phyloP scores from a whole-genome alignment of 2,329 filamentous ascomycete genomes.

The Capronia epimyces region DNA sequence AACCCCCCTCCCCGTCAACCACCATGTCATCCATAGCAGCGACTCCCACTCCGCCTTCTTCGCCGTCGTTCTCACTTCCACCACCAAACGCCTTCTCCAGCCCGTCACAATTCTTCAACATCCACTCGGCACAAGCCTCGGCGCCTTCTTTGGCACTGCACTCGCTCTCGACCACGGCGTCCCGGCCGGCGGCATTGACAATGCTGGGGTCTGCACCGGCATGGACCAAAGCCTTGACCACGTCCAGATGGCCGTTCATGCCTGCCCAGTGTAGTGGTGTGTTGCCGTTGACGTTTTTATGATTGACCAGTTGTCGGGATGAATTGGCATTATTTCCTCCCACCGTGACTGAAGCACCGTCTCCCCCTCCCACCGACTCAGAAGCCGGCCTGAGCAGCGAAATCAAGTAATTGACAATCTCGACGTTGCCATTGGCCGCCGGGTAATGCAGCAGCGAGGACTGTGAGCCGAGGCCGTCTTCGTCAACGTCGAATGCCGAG shows the following conservation, averaged over 20 bases:
- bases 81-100: constrained; percentile 21
- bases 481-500: constrained; percentile 66
- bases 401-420: constrained; percentile 46
- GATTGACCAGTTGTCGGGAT: constrained; percentile 34
- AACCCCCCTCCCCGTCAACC: too few relatives aligned
- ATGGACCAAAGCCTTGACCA: constrained; percentile 70
- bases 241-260: constrained; percentile 76
- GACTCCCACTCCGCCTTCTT: too few relatives aligned
- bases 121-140: constrained; percentile 27
- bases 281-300: constrained; percentile 75
- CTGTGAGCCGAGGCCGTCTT: constrained; percentile 50
- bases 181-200: constrained; percentile 78
- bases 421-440: constrained; percentile 78
- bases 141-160: constrained; percentile 36
- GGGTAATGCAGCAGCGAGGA: constrained; percentile 72
- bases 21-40: not conserved
- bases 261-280: constrained; percentile 92
- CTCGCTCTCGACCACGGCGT: constrained; percentile 69
- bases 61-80: not conserved
- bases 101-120: constrained; percentile 28
- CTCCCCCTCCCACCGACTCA: constrained; percentile 33
- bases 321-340: not conserved
- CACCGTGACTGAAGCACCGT: not conserved
- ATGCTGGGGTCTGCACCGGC: constrained; percentile 71
- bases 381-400: constrained; percentile 12